Evolutionary conservation across 73 alveolate genomes (phyloP).

Genomic region (Tetrahymena elliotti): DNA sequence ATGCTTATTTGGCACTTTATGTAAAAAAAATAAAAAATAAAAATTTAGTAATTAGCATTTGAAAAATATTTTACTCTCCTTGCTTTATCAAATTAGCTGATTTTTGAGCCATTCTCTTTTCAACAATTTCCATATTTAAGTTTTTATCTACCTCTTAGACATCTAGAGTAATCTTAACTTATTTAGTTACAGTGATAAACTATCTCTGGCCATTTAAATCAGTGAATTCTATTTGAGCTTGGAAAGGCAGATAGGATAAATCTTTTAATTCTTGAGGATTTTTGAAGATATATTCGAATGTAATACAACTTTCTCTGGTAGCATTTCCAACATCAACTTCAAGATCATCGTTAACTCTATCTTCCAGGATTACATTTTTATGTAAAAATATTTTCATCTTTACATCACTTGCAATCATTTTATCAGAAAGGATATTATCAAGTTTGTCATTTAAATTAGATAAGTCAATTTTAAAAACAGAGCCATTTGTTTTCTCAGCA

Average conservation of each 20-base stretch:
- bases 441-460: not conserved
- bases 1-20: not conserved
- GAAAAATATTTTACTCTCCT: not conserved
- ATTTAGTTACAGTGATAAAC: not conserved
- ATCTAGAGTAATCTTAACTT: not conserved
- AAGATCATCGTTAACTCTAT: not conserved
- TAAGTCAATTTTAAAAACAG: not conserved
- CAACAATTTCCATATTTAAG: not conserved
- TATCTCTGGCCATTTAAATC: not conserved
- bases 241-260: not conserved
- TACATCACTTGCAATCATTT: not conserved
- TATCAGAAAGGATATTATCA: not conserved
- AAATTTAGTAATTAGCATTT: not conserved
- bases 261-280: not conserved
- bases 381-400: not conserved
- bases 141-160: not conserved
- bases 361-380: not conserved
- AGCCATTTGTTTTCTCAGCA: not conserved
- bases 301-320: not conserved
- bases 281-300: not conserved
- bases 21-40: no score
- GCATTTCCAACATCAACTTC: not conserved
- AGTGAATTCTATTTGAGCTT: not conserved
- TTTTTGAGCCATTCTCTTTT: not conserved
- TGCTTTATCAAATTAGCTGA: not conserved